Evolutionary conservation across 1,139 yeast genomes (phyloP), one percentile per base, ranked within the genome.

Genomic region (Yamadazyma siamensis): DNA sequence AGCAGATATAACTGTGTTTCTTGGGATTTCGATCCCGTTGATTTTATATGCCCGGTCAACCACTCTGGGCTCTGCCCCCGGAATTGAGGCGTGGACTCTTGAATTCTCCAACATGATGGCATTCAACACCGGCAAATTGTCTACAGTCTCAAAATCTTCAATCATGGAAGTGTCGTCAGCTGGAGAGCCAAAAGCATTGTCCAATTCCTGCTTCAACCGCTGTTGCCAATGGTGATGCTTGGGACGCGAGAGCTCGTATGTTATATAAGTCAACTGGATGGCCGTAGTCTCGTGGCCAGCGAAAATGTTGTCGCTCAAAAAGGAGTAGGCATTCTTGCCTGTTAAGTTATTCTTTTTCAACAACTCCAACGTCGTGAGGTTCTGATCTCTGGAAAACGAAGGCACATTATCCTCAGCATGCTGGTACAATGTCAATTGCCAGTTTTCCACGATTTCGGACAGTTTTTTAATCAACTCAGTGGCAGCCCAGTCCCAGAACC

Each of bases 201-300:
- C 36, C 25, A 79, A 46, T 48, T 80, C 87, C 1, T 56, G 34
- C 21, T 53, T 57, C 18, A 81, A 52, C 25, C 48, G 50, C 2
- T 45, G 38, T 46, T 78, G 85, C 28, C 70, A 54, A 11, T 53
- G 47, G 2, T 41, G 36, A 42, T 75, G 59, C 6, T 55, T 55
- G 0, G 77, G 77, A 32, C 75, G 58, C 2, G 85, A 77, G 29
- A 80, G 51, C 45, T 78, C 78, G 59, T 77, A 80, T 9, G 76
- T 63, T 31, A 77, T 54, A 49, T 72, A 81, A 1, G 85, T 64
- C 35, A 81, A 53, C 12, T 80, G 80, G 4, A 78, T 71, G 0
- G 86, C 88, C 0, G 89, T 80, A 3, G 91, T 81, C 49, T 80
- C 85, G 47, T 81, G 88, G 3, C 91, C 91, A 1, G 91, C 91